Base-by-base conservation (phyloP, 192 early-diverging fungal species). In the Rhizoclosmatium globosum region DNA sequence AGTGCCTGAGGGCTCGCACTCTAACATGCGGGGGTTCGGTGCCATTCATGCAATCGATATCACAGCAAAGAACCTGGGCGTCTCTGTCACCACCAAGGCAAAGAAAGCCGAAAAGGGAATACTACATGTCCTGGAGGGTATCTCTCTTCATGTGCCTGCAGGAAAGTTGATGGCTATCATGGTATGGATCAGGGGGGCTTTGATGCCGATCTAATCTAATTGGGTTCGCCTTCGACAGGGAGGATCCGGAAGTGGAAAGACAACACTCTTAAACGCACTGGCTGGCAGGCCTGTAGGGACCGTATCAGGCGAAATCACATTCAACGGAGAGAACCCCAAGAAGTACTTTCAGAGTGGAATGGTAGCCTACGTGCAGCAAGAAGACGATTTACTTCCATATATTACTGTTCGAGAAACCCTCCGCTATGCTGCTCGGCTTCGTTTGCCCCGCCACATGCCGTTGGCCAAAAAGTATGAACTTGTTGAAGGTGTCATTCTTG, bases 391-490 rank as follows among this genome's bases (percentile, higher is more conserved):
- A 15, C 64, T 78, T 7, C 77, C 81, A 46, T 79, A 81, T 91
- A 93, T 39, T 92, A 95, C 85, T 17, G 91, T 93, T 19, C 79
- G 87, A 17, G 94, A 95, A 79, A 95, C 91, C 1, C 80, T 95
- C 31, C 72, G 83, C 7, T 94, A 92, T 68, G 89, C 92, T n/a
- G 92, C 94, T 9, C 81, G 87, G 53, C 87, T 95, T 48, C 83
- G 88, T 7, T 85, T 95, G 67, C 84, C 87, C 13, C 88, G 70
- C 81, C 39, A 31, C n/a, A 78, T 79, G 77, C 3, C 59, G 2
- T 46, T 74, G 39, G 38, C 41, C 3, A 47, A 74, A 59, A 84
- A 84, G 57, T 77, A 81, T 44, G 64, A 46, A 2, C 68, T 84
- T 60, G 87, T 88, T 21, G 84, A 88, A 56, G 57, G 46, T 38